These are phyloP conservation scores for Botrytis medusae DNA, from an alignment of 2,329 filamentous ascomycete genomes.

Conservation along the genomic window DNA sequence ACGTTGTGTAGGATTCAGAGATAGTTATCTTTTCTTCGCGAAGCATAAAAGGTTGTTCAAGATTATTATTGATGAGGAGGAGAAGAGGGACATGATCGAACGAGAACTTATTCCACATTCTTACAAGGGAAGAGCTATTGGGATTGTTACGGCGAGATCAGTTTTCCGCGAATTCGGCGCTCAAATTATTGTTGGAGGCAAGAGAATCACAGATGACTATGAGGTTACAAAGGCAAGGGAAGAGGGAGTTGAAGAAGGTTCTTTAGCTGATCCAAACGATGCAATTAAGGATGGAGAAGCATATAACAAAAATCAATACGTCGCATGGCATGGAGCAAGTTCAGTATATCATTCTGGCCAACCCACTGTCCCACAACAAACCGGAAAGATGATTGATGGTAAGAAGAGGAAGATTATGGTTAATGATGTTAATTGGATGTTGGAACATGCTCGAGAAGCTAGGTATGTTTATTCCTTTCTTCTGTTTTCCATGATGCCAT, in stretches of 20 bases:
- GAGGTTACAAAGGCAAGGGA: conserved; percentile 72
- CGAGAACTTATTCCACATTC: conserved; percentile 95
- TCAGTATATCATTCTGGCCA: conserved; percentile 86
- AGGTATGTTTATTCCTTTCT: conserved; percentile 57
- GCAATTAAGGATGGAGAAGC: conserved; percentile 72
- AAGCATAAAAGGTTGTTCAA: conserved; percentile 97
- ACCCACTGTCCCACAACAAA: conserved; percentile 72
- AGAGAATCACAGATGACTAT: conserved; percentile 86
- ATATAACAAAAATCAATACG: conserved; percentile 99
- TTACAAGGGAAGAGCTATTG: conserved; percentile 97
- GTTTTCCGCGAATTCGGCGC: conserved; percentile 97
- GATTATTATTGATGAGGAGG: conserved; percentile 96
- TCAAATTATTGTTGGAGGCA: conserved; percentile 88
- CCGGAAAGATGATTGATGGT: conserved; percentile 69
- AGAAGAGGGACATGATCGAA: conserved; percentile 94
- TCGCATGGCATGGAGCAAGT: conserved; percentile 97
- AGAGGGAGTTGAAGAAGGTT: conserved; percentile 80
- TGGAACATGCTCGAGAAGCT: conserved; percentile 88
- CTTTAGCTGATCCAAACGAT: conserved; percentile 88
- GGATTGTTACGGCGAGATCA: conserved; percentile 92
- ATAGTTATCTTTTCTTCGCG: conserved; percentile 98
- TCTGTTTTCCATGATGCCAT: conserved; percentile 21
- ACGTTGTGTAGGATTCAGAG: conserved; percentile 92
- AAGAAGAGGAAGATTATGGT: conserved; percentile 86
- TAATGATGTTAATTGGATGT: conserved; percentile 94